Percentiles rank a stretch among this genome's conserved stretches.
These are phyloP conservation scores for Scenedesmus sp. DNA, from an alignment of 163 green algal genomes.

Conservation along the genomic window DNA sequence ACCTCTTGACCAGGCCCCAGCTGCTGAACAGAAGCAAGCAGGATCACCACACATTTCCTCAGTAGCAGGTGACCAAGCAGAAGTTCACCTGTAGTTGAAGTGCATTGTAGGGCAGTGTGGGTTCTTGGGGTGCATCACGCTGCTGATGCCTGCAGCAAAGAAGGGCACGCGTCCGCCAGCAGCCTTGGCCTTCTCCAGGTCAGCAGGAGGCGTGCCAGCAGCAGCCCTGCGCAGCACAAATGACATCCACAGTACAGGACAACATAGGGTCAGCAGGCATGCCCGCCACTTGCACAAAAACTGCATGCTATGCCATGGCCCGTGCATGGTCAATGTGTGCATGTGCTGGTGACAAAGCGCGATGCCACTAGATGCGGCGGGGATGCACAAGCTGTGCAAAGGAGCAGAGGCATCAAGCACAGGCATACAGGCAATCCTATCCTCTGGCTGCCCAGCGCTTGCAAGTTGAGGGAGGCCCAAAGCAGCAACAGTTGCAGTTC, in stretches of 20 bases:
- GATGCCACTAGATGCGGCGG: too few species aligned
- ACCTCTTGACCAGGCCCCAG: background rate
- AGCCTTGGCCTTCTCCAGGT: constrained; percentile 44
- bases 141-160: constrained; percentile 98
- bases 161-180: constrained; percentile 92
- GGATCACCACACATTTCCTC: background rate
- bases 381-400: too few species aligned
- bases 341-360: too few species aligned
- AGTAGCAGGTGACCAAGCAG: background rate
- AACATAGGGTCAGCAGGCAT: background rate
- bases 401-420: too few species aligned
- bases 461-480: background rate
- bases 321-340: too few species aligned
- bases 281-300: background rate
- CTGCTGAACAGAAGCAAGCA: background rate
- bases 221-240: constrained; percentile 57
- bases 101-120: constrained; percentile 99
- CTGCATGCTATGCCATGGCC: too few species aligned
- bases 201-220: constrained; percentile 11
- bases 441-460: too few species aligned
- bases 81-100: constrained; percentile 95
- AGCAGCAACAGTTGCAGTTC: too few species aligned
- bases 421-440: background rate
- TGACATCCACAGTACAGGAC: background rate
- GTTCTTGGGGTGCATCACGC: constrained; percentile 98